phyloP scores from a whole-genome alignment of 306 rosid genomes.

The Pyrus bretschneideri region DNA sequence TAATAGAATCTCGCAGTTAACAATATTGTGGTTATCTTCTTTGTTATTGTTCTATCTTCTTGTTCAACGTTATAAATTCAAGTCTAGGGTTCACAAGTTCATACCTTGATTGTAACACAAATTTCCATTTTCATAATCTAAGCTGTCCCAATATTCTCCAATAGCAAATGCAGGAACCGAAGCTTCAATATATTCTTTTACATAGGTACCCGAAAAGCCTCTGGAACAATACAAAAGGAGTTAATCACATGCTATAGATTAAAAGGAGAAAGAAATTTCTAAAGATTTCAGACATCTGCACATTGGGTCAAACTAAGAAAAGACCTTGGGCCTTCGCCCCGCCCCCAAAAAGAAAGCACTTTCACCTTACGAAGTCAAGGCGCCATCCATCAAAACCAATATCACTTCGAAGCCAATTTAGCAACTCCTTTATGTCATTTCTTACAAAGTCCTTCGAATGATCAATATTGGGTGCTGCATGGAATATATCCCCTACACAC shows the following conservation, averaged over 20 bases:
- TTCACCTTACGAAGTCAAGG: slow-evolving; percentile 69
- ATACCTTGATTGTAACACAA: slow-evolving; percentile 74
- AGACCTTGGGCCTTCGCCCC: background rate
- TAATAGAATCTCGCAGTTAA: background rate
- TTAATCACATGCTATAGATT: background rate
- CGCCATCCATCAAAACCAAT: slow-evolving; percentile 85
- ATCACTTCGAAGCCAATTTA: slow-evolving; percentile 68
- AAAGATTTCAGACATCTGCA: background rate
- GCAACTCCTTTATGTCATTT: slow-evolving; percentile 59
- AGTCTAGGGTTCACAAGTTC: slow-evolving; percentile 9
- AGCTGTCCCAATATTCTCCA: slow-evolving; percentile 86
- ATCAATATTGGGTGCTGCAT: slow-evolving; percentile 82
- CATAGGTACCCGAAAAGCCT: slow-evolving; percentile 63
- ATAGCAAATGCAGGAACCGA: slow-evolving; percentile 61
- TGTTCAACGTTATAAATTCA: background rate
- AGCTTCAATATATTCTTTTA: slow-evolving; percentile 71
- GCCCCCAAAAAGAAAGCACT: background rate
- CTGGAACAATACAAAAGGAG: slow-evolving; percentile 33
- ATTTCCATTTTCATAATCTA: slow-evolving; percentile 54
- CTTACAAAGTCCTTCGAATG: slow-evolving; percentile 70
- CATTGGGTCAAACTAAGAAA: background rate
- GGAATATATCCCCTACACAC: slow-evolving; percentile 61
- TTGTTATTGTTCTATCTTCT: background rate
- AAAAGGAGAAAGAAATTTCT: background rate
- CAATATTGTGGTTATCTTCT: background rate